Evolutionary conservation across 2,329 filamentous ascomycete species (phyloP).

Genomic region (Penicillium sp.): DNA sequence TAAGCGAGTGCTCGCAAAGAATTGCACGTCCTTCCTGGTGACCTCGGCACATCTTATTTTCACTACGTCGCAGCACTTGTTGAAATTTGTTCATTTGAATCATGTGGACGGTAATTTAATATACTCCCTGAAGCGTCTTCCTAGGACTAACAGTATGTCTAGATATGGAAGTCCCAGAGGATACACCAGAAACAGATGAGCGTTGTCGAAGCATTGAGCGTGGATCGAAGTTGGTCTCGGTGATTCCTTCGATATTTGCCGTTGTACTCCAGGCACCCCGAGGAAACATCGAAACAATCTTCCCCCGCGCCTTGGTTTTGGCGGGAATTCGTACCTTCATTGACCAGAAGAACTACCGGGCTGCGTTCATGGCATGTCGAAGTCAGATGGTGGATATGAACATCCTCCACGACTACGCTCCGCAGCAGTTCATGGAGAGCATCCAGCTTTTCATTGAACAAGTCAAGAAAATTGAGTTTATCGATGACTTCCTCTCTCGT

Average conservation of each 20-base stretch:
- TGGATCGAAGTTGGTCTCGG: constrained; percentile 80
- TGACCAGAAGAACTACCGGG: constrained; percentile 74
- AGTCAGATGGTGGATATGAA: constrained; percentile 98
- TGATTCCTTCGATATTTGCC: constrained; percentile 82
- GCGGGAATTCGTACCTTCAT: constrained; percentile 83
- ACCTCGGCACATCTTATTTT: constrained; percentile 82
- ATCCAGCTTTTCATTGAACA: constrained; percentile 79
- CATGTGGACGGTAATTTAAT: constrained; percentile 58
- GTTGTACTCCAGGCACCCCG: constrained; percentile 92
- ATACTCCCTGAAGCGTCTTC: neutral
- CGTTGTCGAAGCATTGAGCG: constrained; percentile 88
- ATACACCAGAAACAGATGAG: constrained; percentile 90
- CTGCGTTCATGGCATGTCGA: constrained; percentile 82
- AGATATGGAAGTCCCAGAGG: constrained; percentile 79
- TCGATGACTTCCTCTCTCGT: constrained; percentile 89
- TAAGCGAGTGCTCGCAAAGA: constrained; percentile 70
- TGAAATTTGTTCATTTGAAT: constrained; percentile 89
- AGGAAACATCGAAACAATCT: constrained; percentile 94
- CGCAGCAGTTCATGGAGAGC: constrained; percentile 75
- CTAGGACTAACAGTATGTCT: constrained; percentile 17
- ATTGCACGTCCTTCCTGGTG: constrained; percentile 86
- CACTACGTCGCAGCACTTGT: constrained; percentile 85
- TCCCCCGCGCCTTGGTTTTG: constrained; percentile 85
- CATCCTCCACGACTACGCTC: constrained; percentile 90
- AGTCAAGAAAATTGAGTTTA: constrained; percentile 73